Percentiles rank a stretch among this genome's conserved stretches.
These are phyloP conservation scores for Pythium grandisporangium DNA, from an alignment of 352 stramenopile genomes.

Conservation along the genomic window DNA sequence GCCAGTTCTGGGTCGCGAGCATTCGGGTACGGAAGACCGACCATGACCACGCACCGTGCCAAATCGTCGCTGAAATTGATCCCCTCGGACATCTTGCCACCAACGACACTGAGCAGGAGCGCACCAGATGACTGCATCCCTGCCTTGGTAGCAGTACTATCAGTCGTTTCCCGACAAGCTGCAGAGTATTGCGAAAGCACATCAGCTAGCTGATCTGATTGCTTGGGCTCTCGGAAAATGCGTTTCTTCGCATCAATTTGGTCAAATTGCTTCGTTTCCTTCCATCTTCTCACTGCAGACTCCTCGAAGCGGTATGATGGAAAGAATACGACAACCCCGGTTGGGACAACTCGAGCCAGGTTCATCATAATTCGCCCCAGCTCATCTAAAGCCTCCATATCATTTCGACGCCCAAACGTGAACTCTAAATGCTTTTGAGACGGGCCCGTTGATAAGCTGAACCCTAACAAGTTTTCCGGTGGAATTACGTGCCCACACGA, in stretches of 20 bases:
- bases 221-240: conserved; percentile 93
- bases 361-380: conserved; percentile 92
- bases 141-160: background rate
- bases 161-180: conserved; percentile 20
- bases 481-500: conserved; percentile 98
- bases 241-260: conserved; percentile 85
- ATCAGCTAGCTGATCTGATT: conserved; percentile 87
- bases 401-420: conserved; percentile 74
- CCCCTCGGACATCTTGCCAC: conserved; percentile 98
- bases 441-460: conserved; percentile 69
- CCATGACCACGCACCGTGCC: conserved; percentile 95
- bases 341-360: conserved; percentile 84
- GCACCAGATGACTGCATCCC: conserved; percentile 29
- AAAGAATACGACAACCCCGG: conserved; percentile 97
- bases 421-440: conserved; percentile 92
- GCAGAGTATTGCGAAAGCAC: conserved; percentile 84
- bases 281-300: conserved; percentile 81
- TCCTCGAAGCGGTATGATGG: conserved; percentile 96
- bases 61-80: conserved; percentile 99
- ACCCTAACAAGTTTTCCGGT: conserved; percentile 83
- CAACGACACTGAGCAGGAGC: conserved; percentile 95
- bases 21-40: conserved; percentile 98
- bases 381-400: conserved; percentile 86
- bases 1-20: conserved; percentile 92
- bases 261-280: conserved; percentile 61